Percentiles rank a stretch among this genome's conserved stretches.
Conservation (phyloP, 306 rosid species). For the Begonia peltatifolia region DNA sequence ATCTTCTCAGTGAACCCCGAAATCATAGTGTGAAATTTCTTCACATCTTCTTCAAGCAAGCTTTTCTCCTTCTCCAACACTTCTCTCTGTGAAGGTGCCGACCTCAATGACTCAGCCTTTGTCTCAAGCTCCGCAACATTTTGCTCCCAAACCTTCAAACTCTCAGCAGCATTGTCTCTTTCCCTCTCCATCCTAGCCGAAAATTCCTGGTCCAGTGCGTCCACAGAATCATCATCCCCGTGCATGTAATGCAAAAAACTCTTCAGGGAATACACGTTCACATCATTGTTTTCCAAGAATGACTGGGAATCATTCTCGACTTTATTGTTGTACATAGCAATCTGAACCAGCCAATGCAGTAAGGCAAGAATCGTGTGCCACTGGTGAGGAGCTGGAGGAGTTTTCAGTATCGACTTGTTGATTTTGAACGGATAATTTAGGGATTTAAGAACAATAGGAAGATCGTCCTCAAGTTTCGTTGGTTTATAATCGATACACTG, state of each 20-base stretch:
- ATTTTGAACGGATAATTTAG: slow-evolving; percentile 53
- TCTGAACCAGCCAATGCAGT: slow-evolving; percentile 82
- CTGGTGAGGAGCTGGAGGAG: slow-evolving; percentile 79
- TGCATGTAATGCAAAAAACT: slow-evolving; percentile 38
- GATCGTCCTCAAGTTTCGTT: slow-evolving; percentile 62
- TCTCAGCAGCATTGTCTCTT: slow-evolving; percentile 22
- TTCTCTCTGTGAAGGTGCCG: slow-evolving; percentile 40
- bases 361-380: slow-evolving; percentile 75
- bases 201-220: slow-evolving; percentile 30
- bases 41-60: slow-evolving; percentile 51
- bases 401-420: slow-evolving; percentile 52
- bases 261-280: slow-evolving; percentile 26
- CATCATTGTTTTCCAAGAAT: slow-evolving; percentile 14
- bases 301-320: slow-evolving; percentile 11
- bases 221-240: slow-evolving; percentile 54
- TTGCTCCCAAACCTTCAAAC: slow-evolving; percentile 10
- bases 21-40: slow-evolving; percentile 53
- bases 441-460: slow-evolving; percentile 39
- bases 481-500: slow-evolving; percentile 29
- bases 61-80: slow-evolving; percentile 45
- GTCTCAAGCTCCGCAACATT: slow-evolving; percentile 17
- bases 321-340: slow-evolving; percentile 26
- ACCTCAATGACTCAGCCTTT: slow-evolving; percentile 25
- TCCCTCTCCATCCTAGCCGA: slow-evolving; percentile 28
- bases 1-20: slow-evolving; percentile 27